Evolutionary conservation across 2,329 filamentous ascomycete genomes (phyloP).

Genomic region (Fusarium acutatum): DNA sequence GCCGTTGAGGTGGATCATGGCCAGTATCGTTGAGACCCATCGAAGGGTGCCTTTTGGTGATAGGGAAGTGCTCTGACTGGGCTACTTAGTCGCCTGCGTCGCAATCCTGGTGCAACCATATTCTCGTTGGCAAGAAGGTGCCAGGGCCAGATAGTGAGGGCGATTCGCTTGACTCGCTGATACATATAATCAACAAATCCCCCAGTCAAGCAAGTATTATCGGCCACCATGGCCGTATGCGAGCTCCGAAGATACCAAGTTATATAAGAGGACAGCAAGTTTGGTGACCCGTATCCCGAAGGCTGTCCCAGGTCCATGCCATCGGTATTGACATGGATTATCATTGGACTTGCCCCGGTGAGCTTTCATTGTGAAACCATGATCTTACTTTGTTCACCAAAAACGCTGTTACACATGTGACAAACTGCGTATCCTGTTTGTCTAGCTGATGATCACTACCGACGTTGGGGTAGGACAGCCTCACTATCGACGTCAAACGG

Average conservation of each 20-base stretch:
- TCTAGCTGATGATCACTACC: constrained; percentile 12
- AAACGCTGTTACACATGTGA: constrained; percentile 24
- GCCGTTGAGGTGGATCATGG: constrained; percentile 36
- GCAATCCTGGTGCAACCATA: constrained; percentile 14
- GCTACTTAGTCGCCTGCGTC: constrained; percentile 9
- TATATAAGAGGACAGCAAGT: constrained; percentile 7
- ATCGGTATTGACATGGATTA: constrained; percentile 39
- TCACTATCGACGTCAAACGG: constrained; percentile 20
- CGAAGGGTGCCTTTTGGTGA: constrained; percentile 20
- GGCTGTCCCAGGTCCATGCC: constrained; percentile 43
- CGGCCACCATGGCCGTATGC: neutral
- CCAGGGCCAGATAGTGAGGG: constrained; percentile 5
- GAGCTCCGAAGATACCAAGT: constrained; percentile 10
- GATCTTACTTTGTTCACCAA: constrained; percentile 9
- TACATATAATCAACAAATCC: constrained; percentile 6
- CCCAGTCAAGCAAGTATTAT: neutral
- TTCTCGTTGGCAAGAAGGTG: neutral
- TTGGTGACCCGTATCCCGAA: constrained; percentile 18
- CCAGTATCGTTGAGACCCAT: constrained; percentile 28
- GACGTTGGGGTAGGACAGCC: constrained; percentile 17
- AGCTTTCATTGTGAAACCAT: constrained; percentile 20
- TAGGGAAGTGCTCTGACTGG: constrained; percentile 20
- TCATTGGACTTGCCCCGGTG: constrained; percentile 20
- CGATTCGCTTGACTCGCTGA: neutral
- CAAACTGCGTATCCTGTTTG: constrained; percentile 6